A percentile compares a stretch with the other conserved stretches of the same genome.
phyloP scores from a whole-genome alignment of 257 asterid genomes.

The Gentiana straminea region DNA sequence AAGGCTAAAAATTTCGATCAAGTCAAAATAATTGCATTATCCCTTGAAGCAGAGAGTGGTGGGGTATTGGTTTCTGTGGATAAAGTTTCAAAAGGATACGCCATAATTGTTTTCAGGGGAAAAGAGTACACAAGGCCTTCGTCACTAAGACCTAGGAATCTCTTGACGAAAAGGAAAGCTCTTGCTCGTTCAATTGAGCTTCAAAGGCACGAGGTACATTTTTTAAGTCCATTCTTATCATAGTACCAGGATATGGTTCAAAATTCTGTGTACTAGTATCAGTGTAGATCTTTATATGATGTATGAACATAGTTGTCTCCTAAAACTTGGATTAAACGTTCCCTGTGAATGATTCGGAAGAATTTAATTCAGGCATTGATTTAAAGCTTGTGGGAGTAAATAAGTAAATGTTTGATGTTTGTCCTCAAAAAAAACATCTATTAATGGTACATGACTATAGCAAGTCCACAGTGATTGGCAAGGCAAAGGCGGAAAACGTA shows the following conservation, averaged over 20 bases:
- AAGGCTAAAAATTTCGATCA: slow-evolving; percentile 65
- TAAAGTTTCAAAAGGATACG: slow-evolving; percentile 89
- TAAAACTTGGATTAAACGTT: neutral
- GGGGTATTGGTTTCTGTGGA: slow-evolving; percentile 87
- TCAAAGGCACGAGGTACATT: slow-evolving; percentile 79
- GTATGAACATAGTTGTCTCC: neutral
- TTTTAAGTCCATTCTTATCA: neutral
- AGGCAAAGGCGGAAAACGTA: too few relatives aligned
- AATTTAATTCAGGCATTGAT: too few relatives aligned
- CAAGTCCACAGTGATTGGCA: too few relatives aligned
- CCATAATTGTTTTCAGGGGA: slow-evolving; percentile 85
- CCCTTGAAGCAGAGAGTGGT: slow-evolving; percentile 97
- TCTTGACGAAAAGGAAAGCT: slow-evolving; percentile 87
- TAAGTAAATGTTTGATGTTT: too few relatives aligned
- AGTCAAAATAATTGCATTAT: slow-evolving; percentile 63
- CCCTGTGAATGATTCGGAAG: too few relatives aligned
- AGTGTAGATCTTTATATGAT: neutral
- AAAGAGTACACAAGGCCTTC: slow-evolving; percentile 69
- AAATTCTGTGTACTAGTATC: neutral
- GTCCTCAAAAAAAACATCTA: too few relatives aligned
- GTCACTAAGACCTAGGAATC: slow-evolving; percentile 72
- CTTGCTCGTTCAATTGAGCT: slow-evolving; percentile 96
- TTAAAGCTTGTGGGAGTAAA: too few relatives aligned
- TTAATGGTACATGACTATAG: too few relatives aligned
- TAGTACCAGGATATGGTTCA: neutral